Conservation (phyloP, 1,139 yeast species). For the Suhomyces yuchorum region DNA sequence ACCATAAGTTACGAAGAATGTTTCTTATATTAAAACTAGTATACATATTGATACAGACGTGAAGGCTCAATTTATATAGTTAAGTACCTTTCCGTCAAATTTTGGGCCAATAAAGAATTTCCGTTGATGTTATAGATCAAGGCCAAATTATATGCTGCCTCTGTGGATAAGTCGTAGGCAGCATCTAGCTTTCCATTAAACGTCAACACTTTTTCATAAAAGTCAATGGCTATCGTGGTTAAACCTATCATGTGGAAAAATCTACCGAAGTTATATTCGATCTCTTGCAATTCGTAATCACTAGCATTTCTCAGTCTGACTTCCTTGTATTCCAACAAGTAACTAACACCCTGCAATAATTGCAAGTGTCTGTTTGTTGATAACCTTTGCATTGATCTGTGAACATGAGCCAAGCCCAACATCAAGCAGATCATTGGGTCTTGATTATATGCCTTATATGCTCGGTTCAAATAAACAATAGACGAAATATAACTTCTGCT, state of each 20-base stretch:
- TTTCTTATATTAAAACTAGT: neutral
- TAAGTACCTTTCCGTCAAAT: constrained; percentile 64
- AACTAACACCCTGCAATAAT: constrained; percentile 82
- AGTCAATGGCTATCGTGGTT: constrained; percentile 66
- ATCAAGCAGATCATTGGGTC: constrained; percentile 81
- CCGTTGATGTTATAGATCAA: constrained; percentile 78
- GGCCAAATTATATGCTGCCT: constrained; percentile 84
- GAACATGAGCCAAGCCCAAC: constrained; percentile 81
- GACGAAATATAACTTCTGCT: constrained; percentile 83
- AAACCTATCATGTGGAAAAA: constrained; percentile 83
- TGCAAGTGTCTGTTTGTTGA: constrained; percentile 85
- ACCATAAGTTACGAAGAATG: neutral
- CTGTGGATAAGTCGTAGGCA: constrained; percentile 60
- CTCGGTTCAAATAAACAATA: constrained; percentile 64
- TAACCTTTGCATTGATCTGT: constrained; percentile 88
- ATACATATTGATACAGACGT: constrained; percentile 5
- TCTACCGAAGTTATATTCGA: constrained; percentile 80
- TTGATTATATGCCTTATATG: constrained; percentile 60
- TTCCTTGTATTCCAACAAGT: constrained; percentile 68
- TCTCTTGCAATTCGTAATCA: constrained; percentile 68
- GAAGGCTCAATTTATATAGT: constrained; percentile 25
- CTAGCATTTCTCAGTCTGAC: constrained; percentile 40
- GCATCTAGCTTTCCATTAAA: constrained; percentile 31
- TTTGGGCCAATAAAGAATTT: constrained; percentile 62
- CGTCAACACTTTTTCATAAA: constrained; percentile 66